Percentiles rank a stretch among this genome's conserved stretches.
phyloP scores from a whole-genome alignment of 1,284 basidiomycete genomes.

The Ustilago xerochloae region DNA sequence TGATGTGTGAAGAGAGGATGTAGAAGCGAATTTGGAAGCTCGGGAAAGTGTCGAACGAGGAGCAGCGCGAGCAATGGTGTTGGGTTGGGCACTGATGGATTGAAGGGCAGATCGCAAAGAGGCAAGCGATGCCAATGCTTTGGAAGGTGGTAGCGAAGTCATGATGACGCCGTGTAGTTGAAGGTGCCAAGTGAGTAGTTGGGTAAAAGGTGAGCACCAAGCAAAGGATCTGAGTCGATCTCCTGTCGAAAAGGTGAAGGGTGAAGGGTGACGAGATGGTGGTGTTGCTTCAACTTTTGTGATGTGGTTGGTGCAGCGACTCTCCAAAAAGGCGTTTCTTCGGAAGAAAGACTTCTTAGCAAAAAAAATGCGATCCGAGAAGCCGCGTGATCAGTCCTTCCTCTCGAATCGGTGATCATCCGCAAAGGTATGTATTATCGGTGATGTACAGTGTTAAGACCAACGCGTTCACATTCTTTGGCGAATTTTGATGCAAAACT shows the following conservation, averaged over 20 bases:
- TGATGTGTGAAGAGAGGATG: conserved; percentile 33
- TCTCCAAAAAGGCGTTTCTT: conserved; percentile 10
- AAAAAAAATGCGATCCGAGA: conserved; percentile 7
- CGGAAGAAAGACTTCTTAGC: conserved; percentile 14
- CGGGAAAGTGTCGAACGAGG: conserved; percentile 1
- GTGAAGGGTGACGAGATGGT: not conserved
- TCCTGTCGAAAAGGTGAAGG: too few relatives aligned
- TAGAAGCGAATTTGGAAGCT: conserved; percentile 11
- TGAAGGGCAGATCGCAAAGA: conserved; percentile 31
- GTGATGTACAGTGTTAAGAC: not conserved
- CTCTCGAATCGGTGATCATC: not conserved
- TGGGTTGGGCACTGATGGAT: conserved; percentile 28
- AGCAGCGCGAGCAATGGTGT: conserved; percentile 19
- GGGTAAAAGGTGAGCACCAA: too few relatives aligned
- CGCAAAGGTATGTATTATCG: not conserved
- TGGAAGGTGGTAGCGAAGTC: conserved; percentile 22
- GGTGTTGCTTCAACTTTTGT: too few relatives aligned
- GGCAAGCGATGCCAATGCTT: conserved; percentile 28
- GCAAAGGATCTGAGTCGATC: too few relatives aligned
- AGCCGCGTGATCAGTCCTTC: conserved; percentile 6
- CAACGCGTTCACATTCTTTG: not conserved
- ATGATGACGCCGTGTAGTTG: not conserved
- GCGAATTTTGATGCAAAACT: too few relatives aligned
- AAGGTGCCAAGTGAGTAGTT: not conserved
- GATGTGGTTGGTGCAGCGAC: not conserved